Evolutionary conservation across 495 filamentous ascomycete species (phyloP), one percentile per base, ranked within the genome.

Genomic region (Cairneyella variabilis): DNA sequence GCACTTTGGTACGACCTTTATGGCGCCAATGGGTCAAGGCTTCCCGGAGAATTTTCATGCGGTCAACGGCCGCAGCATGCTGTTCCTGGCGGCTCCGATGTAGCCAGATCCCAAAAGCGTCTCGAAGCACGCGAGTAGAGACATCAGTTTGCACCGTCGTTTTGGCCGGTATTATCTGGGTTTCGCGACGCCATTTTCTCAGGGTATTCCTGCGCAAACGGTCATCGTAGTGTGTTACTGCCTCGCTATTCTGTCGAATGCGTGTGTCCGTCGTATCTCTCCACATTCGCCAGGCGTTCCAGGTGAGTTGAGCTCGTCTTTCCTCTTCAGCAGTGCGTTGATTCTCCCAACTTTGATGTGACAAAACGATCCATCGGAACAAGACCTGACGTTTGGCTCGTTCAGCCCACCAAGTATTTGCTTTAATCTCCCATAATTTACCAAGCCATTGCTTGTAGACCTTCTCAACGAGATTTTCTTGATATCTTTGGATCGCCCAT

Each of bases 1-100:
- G 4, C n/a, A 54, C 22, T 43, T 52, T 46, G 40, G 48, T 11
- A 8, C 59, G 37, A 16, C 85, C 71, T 14, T 68, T 74, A 66
- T 87, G 82, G 50, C 86, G 86, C 85, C 85, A 90, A 11, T 71
- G 61, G 1, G 79, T 81, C 75, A 77, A 85, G 8, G 79, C 68
- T 60, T 81, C 83, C 25, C 76, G 75, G 39, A 85, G 55, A 30
- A 83, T 62, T 36, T 82, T 73, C 52, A 68, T 51, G 22, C 66
- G 73, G 57, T 85, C 72, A 37, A 84, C 67, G 30, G 72, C 67
- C 12, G 68, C 60, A n/a, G 85, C 84, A 62, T 78, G 73, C n/a
- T 70, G 66, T 22, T 74, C 64, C 48, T 75, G 71, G 26, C 70
- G 69, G 3, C 72, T 63, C 16, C 78, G 76, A 0, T 67, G 65